A percentile compares a stretch with the other conserved stretches of the same genome.
phyloP scores from a whole-genome alignment of 176 grass and related monocot species.

The Typha latifolia region DNA sequence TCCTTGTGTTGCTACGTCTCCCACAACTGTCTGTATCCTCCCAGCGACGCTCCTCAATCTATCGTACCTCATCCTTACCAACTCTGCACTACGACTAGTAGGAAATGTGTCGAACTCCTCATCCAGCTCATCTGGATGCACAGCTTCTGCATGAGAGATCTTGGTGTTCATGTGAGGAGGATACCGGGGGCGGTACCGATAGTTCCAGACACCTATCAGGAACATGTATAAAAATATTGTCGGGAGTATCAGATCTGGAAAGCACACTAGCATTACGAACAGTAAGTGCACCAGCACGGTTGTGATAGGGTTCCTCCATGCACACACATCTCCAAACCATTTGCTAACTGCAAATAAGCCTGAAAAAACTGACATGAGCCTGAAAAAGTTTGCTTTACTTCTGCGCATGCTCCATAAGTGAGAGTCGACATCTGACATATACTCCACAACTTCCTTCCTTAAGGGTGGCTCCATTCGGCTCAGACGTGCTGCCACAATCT shows the following conservation, averaged over 20 bases:
- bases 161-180: conserved; percentile 99
- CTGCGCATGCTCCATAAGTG: conserved; percentile 96
- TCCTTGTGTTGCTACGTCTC: conserved; percentile 88
- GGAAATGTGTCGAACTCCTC: conserved; percentile 95
- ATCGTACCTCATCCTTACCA: conserved; percentile 75
- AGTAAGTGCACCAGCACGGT: conserved; percentile 87
- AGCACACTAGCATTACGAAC: conserved; percentile 86
- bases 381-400: conserved; percentile 94
- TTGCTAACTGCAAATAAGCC: conserved; percentile 58
- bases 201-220: conserved; percentile 94
- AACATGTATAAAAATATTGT: conserved; percentile 94
- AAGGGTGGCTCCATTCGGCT: conserved; percentile 89
- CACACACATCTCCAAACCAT: conserved; percentile 80
- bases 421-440: conserved; percentile 87
- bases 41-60: conserved; percentile 86
- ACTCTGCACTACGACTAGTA: conserved; percentile 38
- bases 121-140: conserved; percentile 77
- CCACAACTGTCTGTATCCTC: conserved; percentile 84
- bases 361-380: conserved; percentile 90
- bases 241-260: conserved; percentile 84
- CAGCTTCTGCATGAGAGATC: conserved; percentile 82
- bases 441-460: conserved; percentile 94
- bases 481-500: conserved; percentile 80
- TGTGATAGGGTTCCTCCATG: conserved; percentile 87
- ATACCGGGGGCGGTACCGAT: conserved; percentile 71